Evolutionary conservation across 2,329 filamentous ascomycete genomes (phyloP).

Genomic region (Ophiostoma ips): DNA sequence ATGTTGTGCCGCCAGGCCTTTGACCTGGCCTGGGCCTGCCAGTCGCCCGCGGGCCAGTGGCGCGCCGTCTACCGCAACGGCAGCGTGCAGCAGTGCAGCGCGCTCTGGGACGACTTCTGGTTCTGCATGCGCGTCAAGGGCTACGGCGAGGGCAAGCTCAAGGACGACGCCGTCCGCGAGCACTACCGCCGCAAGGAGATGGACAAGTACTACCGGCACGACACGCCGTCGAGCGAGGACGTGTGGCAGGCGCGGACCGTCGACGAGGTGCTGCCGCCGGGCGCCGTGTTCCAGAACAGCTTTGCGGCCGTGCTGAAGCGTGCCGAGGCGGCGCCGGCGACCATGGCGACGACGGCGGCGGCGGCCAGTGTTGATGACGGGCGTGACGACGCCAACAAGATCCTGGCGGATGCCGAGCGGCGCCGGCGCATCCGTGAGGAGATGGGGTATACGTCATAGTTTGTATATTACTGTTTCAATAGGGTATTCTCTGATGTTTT

Average conservation of each 20-base stretch:
- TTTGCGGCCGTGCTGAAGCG: conserved; percentile 22
- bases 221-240: conserved; percentile 66
- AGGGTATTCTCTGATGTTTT: too few relatives aligned
- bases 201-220: conserved; percentile 52
- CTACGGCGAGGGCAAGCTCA: conserved; percentile 39
- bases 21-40: conserved; percentile 88
- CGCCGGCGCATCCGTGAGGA: conserved; percentile 23
- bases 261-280: conserved; percentile 40
- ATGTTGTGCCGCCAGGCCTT: conserved; percentile 89
- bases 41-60: conserved; percentile 81
- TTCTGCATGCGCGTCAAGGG: conserved; percentile 84
- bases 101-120: conserved; percentile 91
- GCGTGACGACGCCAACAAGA: conserved; percentile 29
- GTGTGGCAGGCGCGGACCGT: conserved; percentile 60
- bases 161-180: conserved; percentile 47
- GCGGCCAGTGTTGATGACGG: conserved; percentile 23
- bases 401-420: conserved; percentile 23
- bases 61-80: conserved; percentile 84
- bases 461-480: neutral
- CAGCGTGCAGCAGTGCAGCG: conserved; percentile 57
- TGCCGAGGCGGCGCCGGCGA: neutral
- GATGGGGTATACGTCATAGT: conserved; percentile 15
- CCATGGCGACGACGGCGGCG: conserved; percentile 14
- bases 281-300: conserved; percentile 27
- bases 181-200: conserved; percentile 54